Conservation (phyloP, 1,284 basidiomycete species). For the Ustilago cynodontis region DNA sequence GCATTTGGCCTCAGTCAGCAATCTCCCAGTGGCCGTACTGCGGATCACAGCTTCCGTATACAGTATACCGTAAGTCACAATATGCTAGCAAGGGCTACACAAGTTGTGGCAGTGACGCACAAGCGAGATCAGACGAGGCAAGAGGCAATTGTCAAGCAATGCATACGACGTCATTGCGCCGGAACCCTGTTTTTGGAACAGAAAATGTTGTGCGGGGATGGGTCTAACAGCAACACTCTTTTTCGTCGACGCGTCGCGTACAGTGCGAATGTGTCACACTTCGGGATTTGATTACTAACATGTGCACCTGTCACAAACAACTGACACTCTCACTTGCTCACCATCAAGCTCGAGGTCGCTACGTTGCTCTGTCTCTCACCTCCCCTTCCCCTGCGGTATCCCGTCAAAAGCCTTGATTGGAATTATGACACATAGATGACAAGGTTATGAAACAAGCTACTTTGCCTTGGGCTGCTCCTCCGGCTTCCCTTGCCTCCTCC, state of each 20-base stretch:
- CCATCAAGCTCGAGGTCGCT: neutral
- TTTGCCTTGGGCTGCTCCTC: slow-evolving; percentile 35
- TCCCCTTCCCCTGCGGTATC: neutral
- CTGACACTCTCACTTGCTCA: neutral
- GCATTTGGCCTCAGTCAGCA: neutral
- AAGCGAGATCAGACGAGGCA: neutral
- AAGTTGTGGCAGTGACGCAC: neutral
- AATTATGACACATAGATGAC: slow-evolving; percentile 10
- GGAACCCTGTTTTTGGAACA: neutral
- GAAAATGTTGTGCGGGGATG: too few species aligned
- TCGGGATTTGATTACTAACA: neutral
- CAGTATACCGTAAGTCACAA: too few species aligned
- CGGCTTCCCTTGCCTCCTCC: neutral
- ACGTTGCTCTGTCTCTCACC: neutral
- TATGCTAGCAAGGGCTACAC: too few species aligned
- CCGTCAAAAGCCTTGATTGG: neutral
- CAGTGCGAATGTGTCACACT: slow-evolving; percentile 8
- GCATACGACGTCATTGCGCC: slow-evolving; percentile 23
- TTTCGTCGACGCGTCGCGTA: slow-evolving; percentile 28
- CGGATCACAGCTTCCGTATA: neutral
- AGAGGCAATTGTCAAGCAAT: slow-evolving; percentile 1
- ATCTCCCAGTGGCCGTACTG: neutral
- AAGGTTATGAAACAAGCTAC: slow-evolving; percentile 43
- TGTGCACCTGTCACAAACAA: slow-evolving; percentile 9
- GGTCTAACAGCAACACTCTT: slow-evolving; percentile 21